Percentiles rank a stretch among this genome's conserved stretches.
Evolutionary conservation across 1,284 basidiomycete genomes (phyloP).

Genomic region (Cutaneotrichosporon sp.): DNA sequence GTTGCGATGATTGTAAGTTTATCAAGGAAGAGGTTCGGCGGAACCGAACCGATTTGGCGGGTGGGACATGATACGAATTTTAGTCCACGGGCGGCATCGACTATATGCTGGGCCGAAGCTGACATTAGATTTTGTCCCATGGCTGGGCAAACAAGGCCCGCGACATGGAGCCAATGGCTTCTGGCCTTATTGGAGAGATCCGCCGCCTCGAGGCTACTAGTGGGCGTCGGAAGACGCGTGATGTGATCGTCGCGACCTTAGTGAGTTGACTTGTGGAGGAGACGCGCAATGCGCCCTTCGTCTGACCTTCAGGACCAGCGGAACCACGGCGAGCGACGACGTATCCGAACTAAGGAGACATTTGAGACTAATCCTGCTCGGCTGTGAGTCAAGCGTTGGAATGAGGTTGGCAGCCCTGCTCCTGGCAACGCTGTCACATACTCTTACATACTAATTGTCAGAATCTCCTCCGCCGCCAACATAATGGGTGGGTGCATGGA

Average conservation of each 20-base stretch:
- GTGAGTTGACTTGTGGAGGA: conserved; percentile 20
- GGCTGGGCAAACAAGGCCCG: conserved; percentile 18
- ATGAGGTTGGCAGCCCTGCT: too few relatives aligned
- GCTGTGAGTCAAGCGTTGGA: conserved; percentile 36
- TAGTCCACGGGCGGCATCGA: too few relatives aligned
- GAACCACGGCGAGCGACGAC: conserved; percentile 59
- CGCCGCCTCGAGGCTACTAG: conserved; percentile 4
- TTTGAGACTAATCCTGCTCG: conserved; percentile 62
- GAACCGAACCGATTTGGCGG: too few relatives aligned
- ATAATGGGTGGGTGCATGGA: conserved; percentile 49
- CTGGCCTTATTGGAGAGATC: conserved; percentile 35
- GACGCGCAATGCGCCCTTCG: too few relatives aligned
- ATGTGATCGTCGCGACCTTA: conserved; percentile 44
- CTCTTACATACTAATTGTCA: background rate
- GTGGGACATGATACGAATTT: too few relatives aligned
- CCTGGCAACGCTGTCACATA: too few relatives aligned
- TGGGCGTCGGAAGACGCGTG: conserved; percentile 21
- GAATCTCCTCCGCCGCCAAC: background rate
- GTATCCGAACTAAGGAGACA: conserved; percentile 54
- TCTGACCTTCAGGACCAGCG: conserved; percentile 61
- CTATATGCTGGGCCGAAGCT: too few relatives aligned
- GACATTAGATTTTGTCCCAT: conserved; percentile 14
- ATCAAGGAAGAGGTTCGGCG: too few relatives aligned
- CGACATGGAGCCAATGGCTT: conserved; percentile 31
- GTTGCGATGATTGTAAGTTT: conserved; percentile 29